phyloP scores from a whole-genome alignment of 2,329 filamentous ascomycete species.

The Colletotrichum spinosum region DNA sequence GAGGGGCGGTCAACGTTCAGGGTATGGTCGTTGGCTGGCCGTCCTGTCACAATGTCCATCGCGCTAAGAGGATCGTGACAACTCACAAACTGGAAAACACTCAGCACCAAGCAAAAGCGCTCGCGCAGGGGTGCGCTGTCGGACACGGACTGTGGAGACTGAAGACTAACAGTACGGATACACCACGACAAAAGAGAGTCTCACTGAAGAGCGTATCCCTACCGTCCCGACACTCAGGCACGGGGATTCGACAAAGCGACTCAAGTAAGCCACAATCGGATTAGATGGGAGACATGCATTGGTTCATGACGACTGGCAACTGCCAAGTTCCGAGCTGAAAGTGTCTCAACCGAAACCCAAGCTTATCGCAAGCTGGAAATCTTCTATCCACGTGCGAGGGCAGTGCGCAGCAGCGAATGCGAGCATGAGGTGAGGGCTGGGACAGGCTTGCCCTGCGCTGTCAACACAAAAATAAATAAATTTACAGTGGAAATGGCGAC shows the following conservation, averaged over 20 bases:
- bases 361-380: slow-evolving; percentile 8
- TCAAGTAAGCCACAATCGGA: slow-evolving; percentile 24
- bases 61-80: slow-evolving; percentile 1
- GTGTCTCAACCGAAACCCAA: slow-evolving; percentile 25
- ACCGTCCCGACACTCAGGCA: slow-evolving; percentile 33
- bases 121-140: not conserved
- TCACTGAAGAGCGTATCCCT: slow-evolving; percentile 17
- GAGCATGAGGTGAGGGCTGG: too few species aligned
- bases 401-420: too few species aligned
- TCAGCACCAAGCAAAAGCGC: slow-evolving; percentile 7
- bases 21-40: slow-evolving; percentile 12
- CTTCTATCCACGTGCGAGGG: too few species aligned
- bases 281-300: slow-evolving; percentile 30
- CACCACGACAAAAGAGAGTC: not conserved
- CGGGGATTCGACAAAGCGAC: slow-evolving; percentile 23
- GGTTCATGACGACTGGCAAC: slow-evolving; percentile 16
- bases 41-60: slow-evolving; percentile 8
- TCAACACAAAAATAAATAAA: too few species aligned
- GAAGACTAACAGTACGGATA: not conserved
- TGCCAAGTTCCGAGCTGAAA: slow-evolving; percentile 19
- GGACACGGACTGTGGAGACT: slow-evolving; percentile 19
- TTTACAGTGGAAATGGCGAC: not conserved
- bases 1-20: slow-evolving; percentile 11
- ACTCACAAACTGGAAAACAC: slow-evolving; percentile 12
- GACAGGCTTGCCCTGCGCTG: too few species aligned